These are phyloP conservation scores for Exophiala phaeomuriformis DNA, from an alignment of 2,329 filamentous ascomycete genomes.

Conservation along the genomic window DNA sequence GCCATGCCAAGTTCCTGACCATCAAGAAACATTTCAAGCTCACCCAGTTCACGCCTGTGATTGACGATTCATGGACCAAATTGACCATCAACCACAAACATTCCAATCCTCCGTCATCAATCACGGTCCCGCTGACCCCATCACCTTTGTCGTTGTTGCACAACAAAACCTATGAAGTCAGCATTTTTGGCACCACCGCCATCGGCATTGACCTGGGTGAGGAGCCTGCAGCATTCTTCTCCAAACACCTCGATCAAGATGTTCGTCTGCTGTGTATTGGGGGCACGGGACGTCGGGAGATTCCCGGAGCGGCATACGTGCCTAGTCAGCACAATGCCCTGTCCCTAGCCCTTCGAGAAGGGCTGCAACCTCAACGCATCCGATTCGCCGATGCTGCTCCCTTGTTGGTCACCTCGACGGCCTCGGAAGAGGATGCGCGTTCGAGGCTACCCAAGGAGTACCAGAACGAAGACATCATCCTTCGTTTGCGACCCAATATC, in stretches of 20 bases:
- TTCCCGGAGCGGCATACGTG: slow-evolving; percentile 25
- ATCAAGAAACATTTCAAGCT: slow-evolving; percentile 25
- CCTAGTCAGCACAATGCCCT: slow-evolving; percentile 22
- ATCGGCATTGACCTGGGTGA: slow-evolving; percentile 25
- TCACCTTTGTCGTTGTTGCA: slow-evolving; percentile 21
- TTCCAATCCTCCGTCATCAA: slow-evolving; percentile 12
- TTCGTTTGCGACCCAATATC: slow-evolving; percentile 23
- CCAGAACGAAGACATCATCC: slow-evolving; percentile 23
- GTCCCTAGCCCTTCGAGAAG: slow-evolving; percentile 21
- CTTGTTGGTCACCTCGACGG: slow-evolving; percentile 22
- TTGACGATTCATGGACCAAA: slow-evolving; percentile 25
- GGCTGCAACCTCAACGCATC: slow-evolving; percentile 23
- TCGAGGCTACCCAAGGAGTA: slow-evolving; percentile 18
- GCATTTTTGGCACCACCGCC: slow-evolving; percentile 25
- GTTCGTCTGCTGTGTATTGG: slow-evolving; percentile 23
- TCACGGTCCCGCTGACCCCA: slow-evolving; percentile 23
- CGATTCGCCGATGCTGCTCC: slow-evolving; percentile 25
- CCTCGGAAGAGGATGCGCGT: slow-evolving; percentile 21
- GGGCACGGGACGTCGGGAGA: slow-evolving; percentile 24
- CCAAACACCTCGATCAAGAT: slow-evolving; percentile 21
- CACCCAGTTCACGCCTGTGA: slow-evolving; percentile 22
- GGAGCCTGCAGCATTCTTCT: slow-evolving; percentile 21
- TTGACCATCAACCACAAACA: slow-evolving; percentile 23
- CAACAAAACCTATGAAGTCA: slow-evolving; percentile 23
- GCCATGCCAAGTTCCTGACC: slow-evolving; percentile 23